phyloP scores from a whole-genome alignment of 371 early-diverging fungal species.

The Saksenaea vasiformis region DNA sequence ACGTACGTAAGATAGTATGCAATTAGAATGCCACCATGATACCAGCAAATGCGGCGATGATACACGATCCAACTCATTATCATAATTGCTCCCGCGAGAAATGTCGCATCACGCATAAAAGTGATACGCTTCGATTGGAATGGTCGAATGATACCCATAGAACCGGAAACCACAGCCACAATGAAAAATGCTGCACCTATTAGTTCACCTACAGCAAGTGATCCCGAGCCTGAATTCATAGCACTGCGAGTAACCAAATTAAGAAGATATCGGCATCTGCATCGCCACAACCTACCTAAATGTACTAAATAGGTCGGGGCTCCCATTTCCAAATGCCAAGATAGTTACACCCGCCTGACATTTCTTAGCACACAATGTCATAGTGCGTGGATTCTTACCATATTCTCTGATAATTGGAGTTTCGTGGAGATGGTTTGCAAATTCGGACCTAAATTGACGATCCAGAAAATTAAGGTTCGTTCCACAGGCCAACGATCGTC shows the following conservation, averaged over 20 bases:
- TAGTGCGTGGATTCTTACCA: constrained; percentile 39
- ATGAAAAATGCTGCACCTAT: constrained; percentile 83
- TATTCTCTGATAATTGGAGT: constrained; percentile 65
- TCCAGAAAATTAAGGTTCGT: background rate
- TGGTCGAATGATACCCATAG: constrained; percentile 68
- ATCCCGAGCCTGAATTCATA: constrained; percentile 69
- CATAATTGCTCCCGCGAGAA: constrained; percentile 67
- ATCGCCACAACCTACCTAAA: constrained; percentile 47
- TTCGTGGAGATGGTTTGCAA: constrained; percentile 65
- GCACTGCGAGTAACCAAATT: constrained; percentile 47
- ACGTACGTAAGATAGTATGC: constrained; percentile 61
- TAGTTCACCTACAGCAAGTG: constrained; percentile 80
- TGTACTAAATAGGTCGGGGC: constrained; percentile 81
- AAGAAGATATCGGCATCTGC: background rate
- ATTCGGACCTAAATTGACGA: constrained; percentile 54
- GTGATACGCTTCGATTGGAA: constrained; percentile 67
- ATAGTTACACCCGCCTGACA: constrained; percentile 85
- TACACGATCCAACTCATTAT: constrained; percentile 62
- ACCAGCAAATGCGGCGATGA: constrained; percentile 62
- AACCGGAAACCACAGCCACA: constrained; percentile 71
- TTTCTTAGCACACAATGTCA: background rate
- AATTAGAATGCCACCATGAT: constrained; percentile 60
- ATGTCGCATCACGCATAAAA: constrained; percentile 72
- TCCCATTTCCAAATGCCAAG: constrained; percentile 84
- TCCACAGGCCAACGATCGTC: background rate